phyloP scores from a whole-genome alignment of 2,329 filamentous ascomycete genomes.

The Fusarium caatingaense region DNA sequence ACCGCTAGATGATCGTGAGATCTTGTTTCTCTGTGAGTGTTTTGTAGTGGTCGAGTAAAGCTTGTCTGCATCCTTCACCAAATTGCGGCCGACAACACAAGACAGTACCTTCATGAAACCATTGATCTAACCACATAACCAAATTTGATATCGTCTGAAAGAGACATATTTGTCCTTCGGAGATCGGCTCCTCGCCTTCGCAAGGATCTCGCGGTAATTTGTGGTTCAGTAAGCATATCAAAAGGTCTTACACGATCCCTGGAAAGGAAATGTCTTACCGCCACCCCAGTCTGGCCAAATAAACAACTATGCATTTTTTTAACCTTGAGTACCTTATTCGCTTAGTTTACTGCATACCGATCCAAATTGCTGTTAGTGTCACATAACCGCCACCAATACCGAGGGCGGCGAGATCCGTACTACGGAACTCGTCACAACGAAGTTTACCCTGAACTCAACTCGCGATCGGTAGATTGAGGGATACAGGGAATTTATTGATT shows the following conservation, averaged over 20 bases:
- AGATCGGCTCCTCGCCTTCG: not conserved
- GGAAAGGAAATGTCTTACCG: slow-evolving; percentile 3
- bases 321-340: slow-evolving; percentile 26
- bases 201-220: slow-evolving; percentile 2
- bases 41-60: not conserved
- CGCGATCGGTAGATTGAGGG: too few relatives aligned
- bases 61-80: not conserved
- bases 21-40: not conserved
- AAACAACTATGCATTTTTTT: slow-evolving; percentile 30
- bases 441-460: not conserved
- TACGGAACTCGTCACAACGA: not conserved
- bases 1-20: not conserved
- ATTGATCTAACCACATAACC: not conserved
- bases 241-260: slow-evolving; percentile 4
- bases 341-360: not conserved
- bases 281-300: slow-evolving; percentile 1
- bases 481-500: not conserved
- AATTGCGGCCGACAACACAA: too few relatives aligned
- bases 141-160: accelerated
- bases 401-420: not conserved
- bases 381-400: not conserved
- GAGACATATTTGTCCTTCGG: too few relatives aligned
- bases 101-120: not conserved
- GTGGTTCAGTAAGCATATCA: not conserved
- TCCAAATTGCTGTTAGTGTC: not conserved